Base-by-base conservation (phyloP, 805 yeast genomes). In the Cyberlindnera japonica region DNA sequence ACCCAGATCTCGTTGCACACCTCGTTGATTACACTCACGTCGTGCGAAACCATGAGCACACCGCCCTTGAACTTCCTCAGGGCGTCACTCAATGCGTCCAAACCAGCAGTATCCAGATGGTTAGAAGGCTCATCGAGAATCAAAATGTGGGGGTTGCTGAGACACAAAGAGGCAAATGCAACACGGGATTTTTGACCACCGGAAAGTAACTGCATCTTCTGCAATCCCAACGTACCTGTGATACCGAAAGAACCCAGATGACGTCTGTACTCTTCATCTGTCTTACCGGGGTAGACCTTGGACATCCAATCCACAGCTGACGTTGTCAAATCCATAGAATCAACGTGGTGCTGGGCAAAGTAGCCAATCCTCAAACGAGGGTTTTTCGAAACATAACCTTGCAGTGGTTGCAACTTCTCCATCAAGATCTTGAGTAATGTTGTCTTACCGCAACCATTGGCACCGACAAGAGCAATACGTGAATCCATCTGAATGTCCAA, bases 151-250 rank as follows among this genome's bases (percentile, higher is more conserved):
- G 99, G 99, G 48, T 84, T 83, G 46, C 76, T 76, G 55, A 93
- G 71, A 67, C 97, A 88, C 49, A 93, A 72, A 13, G 96, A 91
- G 8, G 99, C 98, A 68, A 93, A 93, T 0, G 98, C 98, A 38
- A 93, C 99, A 67, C 99, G 79, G 20, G 97, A 89, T 63, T 93
- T 93, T 61, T 93, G 99, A 71, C 99, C 99, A 65, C 98, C 99
- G 9, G 98, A 91, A 44, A 93, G 68, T 41, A 84, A 69, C 54
- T 79, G 79, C 83, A 93, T 87, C 63, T 84, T 88, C 59, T 91
- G 96, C 58, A 93, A 69, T 44, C 97, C 96, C 36, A 91, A 69
- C 6, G 96, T 72, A 43, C 99, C 99, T 5, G 96, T 88, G 48
- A 93, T 91, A 63, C 99, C 99, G 64, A 93, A 93, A 0, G 96